Base-by-base conservation (phyloP, 805 yeast genomes). In the Blastobotrys parvus region DNA sequence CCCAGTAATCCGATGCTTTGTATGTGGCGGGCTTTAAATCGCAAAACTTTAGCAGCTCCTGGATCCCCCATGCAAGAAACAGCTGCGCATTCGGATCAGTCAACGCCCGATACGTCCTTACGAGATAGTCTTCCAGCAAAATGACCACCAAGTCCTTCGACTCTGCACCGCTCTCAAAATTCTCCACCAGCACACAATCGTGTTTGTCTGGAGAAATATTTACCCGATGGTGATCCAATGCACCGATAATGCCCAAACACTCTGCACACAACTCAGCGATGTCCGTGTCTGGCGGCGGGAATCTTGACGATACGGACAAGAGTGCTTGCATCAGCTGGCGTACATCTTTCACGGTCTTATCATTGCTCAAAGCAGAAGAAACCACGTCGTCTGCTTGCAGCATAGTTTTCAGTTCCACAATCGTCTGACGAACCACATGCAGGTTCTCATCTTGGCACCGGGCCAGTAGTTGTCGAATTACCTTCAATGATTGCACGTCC, bases 71-170 rank as follows among this genome's bases (percentile, higher is more conserved):
- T 0, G 96, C 95, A 29, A 88, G 70, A 56, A 82, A 84, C 45
- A 84, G 69, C 59, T 92, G 98, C 39, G 78, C 76, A 18, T 77
- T 74, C 0, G 97, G 95, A 56, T 88, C 88, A 27, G 82, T 83
- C 1, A 96, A 82, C 0, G 95, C 88, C 78, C 94, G 81, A 61
- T 88, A 89, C 1, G 87, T 77, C 27, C 85, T 87, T 6, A 89
- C 82, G n/a, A 92, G 68, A 45, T 77, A 70, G 43, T 74, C 71
- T 46, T 84, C 80, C 27, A 89, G 66, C 39, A 89, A 76, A 52
- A 72, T 69, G 3, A 75, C 65, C 25, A 87, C 68, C 54, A 90
- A 86, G 10, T 67, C 69, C 2, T 75, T 66, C n/a, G 75, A 74
- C 52, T 89, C 96, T 3, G 58, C 60, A 20, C 67, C 69, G 37